A percentile compares a stretch with the other conserved stretches of the same genome.
phyloP scores from a whole-genome alignment of 306 rosid species.

The Sechiopsis laciniata region DNA sequence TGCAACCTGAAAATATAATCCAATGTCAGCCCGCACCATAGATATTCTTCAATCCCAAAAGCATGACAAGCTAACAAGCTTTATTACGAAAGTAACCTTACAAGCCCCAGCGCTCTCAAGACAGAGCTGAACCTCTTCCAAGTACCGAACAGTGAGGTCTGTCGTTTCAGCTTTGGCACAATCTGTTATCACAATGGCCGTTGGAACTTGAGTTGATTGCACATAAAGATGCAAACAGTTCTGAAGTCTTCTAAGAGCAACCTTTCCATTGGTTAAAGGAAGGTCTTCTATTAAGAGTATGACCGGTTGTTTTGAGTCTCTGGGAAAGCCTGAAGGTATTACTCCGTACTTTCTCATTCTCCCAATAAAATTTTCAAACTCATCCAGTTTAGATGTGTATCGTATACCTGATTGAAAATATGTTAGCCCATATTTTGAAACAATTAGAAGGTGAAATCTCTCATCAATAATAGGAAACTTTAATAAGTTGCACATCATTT shows the following conservation, averaged over 20 bases:
- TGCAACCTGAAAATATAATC: conserved; percentile 50
- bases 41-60: conserved; percentile 23
- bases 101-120: conserved; percentile 89
- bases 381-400: conserved; percentile 83
- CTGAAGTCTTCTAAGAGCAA: conserved; percentile 57
- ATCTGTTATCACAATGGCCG: conserved; percentile 70
- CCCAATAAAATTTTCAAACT: conserved; percentile 77
- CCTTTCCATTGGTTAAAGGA: conserved; percentile 63
- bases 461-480: neutral
- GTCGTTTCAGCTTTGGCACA: conserved; percentile 61
- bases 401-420: conserved; percentile 43
- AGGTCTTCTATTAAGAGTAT: conserved; percentile 82
- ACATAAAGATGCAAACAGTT: conserved; percentile 62
- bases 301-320: conserved; percentile 54
- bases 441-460: conserved; percentile 6
- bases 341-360: conserved; percentile 74
- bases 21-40: conserved; percentile 21
- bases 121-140: conserved; percentile 56
- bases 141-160: conserved; percentile 44
- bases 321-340: conserved; percentile 38
- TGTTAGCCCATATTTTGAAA: conserved; percentile 7
- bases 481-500: neutral
- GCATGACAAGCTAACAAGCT: conserved; percentile 19
- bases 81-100: conserved; percentile 76
- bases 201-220: conserved; percentile 60